phyloP scores from a whole-genome alignment of 257 asterid genomes.

The Craterostigma plantagineum region DNA sequence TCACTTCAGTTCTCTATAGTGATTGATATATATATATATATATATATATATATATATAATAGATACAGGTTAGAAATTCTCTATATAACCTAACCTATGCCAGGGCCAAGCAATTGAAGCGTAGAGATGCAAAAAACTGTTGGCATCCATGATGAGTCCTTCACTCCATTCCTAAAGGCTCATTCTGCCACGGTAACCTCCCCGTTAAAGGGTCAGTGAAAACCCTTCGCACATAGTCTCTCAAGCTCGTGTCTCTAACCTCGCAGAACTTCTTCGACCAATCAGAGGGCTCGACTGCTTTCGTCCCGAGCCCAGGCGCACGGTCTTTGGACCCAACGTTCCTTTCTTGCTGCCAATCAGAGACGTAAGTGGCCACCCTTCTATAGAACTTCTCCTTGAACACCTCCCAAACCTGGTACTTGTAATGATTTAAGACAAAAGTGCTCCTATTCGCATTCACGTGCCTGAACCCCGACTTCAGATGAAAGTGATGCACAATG shows the following conservation, averaged over 20 bases:
- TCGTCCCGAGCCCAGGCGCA: slow-evolving; percentile 53
- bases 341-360: slow-evolving; percentile 43
- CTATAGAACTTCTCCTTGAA: slow-evolving; percentile 42
- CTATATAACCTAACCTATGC: too few species aligned
- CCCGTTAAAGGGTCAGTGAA: slow-evolving; percentile 20
- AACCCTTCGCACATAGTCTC: slow-evolving; percentile 14
- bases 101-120: too few species aligned
- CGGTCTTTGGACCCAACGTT: slow-evolving; percentile 41
- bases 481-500: slow-evolving; percentile 46
- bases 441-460: slow-evolving; percentile 12
- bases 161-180: slow-evolving; percentile 2
- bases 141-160: too few species aligned
- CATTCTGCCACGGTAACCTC: slow-evolving; percentile 34
- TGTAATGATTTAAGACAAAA: slow-evolving; percentile 44
- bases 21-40: too few species aligned
- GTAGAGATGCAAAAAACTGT: too few species aligned
- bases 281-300: slow-evolving; percentile 35
- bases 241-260: slow-evolving; percentile 27
- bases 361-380: slow-evolving; percentile 52
- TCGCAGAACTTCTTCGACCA: slow-evolving; percentile 43
- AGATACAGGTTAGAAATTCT: too few species aligned
- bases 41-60: too few species aligned
- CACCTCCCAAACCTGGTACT: slow-evolving; percentile 62
- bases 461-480: slow-evolving; percentile 17
- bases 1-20: too few species aligned